A percentile compares a stretch with the other conserved stretches of the same genome.
These are phyloP conservation scores for Malus orientalis DNA, from an alignment of 306 rosid species.

Conservation along the genomic window DNA sequence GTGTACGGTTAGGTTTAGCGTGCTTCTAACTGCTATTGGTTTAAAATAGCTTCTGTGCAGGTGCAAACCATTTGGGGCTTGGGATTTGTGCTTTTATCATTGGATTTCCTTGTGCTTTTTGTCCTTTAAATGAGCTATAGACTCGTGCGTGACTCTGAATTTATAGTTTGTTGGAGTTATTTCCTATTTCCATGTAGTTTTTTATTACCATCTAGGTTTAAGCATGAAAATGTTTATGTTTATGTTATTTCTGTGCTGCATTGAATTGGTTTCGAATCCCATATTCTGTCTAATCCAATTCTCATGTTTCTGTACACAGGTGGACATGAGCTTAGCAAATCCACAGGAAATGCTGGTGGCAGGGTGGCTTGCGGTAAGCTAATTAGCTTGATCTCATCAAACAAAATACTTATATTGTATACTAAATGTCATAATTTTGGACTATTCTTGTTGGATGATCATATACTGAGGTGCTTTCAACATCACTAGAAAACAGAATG, in stretches of 20 bases:
- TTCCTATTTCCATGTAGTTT: neutral
- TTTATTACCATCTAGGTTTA: neutral
- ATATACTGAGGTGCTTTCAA: neutral
- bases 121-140: neutral
- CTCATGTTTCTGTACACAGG: conserved; percentile 33
- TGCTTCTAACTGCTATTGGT: neutral
- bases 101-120: neutral
- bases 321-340: conserved; percentile 92
- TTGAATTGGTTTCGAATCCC: neutral
- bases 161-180: neutral
- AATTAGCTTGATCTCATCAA: neutral
- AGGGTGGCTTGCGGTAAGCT: conserved; percentile 85
- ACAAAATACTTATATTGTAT: neutral
- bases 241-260: neutral
- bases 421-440: neutral
- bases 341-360: conserved; percentile 98
- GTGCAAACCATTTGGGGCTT: neutral
- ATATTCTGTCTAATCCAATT: neutral
- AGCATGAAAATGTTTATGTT: neutral
- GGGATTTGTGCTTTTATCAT: neutral
- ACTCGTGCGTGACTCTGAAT: neutral
- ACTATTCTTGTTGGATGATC: neutral
- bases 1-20: neutral
- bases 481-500: neutral
- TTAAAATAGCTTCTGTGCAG: neutral